Evolutionary conservation across 2,329 filamentous ascomycete genomes (phyloP), one percentile per base, ranked within the genome.

Genomic region (Colletotrichum sp.): DNA sequence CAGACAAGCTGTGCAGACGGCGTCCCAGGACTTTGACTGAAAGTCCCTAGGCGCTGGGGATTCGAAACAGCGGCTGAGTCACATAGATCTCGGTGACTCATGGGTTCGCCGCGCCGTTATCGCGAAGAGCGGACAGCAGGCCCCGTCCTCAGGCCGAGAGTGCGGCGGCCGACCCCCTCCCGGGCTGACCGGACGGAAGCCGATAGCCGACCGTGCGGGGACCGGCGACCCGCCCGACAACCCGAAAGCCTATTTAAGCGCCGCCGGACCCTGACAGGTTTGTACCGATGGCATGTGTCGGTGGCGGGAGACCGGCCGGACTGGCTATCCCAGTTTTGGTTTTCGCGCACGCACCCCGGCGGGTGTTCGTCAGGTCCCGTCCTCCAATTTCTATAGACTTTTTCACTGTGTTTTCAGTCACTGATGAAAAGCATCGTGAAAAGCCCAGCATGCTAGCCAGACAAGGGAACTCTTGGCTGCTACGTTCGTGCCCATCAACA

Each of bases 171-270:
- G 62, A 65, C 14, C 18, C 21, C 26, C 16, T 63, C 7, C 43
- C 32, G 66, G 30, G 9, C 34, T 10, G 12, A 21, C 59, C 36
- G 28, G 28, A 16, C 16, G 26, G 38, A 32, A 32, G 36, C 68
- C 68, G 68, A 72, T 36, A 73, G 43, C 73, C 73, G 63, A 58
- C 56, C n/a, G 18, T 64, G 69, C 63, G 69, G 73, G 38, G 73
- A 61, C 69, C 38, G 63, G 63, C 58, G 58, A 64, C 63, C 73
- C 56, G 55, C 62, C 73, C 73, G 73, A 73, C 43, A 24, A 32
- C 7, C 62, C 73, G 63, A 68, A 61, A 21, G 32, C 32, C 43
- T 18, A 56, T 16, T 24, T 38, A 24, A 21, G 13, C 18, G 61
- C 48, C 26, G 28, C 26, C 58, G 69, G 62, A 14, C 26, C 14